phyloP scores from a whole-genome alignment of 257 asterid species.

The Nicotiana attenuata region DNA sequence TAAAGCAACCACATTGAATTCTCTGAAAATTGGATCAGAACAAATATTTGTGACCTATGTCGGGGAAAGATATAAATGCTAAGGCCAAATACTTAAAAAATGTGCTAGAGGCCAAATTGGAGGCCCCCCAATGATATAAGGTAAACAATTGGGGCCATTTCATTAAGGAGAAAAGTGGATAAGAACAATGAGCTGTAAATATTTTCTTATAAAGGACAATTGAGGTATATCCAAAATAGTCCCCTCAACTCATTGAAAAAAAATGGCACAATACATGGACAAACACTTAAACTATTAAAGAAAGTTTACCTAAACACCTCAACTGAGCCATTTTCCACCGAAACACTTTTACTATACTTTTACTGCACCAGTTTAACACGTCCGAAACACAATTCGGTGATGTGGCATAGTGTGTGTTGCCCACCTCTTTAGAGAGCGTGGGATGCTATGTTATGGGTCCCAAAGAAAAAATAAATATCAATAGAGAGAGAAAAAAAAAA shows the following conservation, averaged over 20 bases:
- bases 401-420: too few relatives aligned
- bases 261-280: too few relatives aligned
- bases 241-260: background rate
- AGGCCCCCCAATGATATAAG: background rate
- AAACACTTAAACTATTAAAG: too few relatives aligned
- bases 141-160: background rate
- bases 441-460: too few relatives aligned
- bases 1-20: background rate
- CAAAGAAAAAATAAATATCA: too few relatives aligned
- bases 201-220: background rate
- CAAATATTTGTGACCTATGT: background rate
- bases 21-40: background rate
- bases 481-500: too few relatives aligned
- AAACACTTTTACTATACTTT: too few relatives aligned
- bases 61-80: background rate
- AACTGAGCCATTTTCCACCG: background rate
- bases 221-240: background rate
- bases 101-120: background rate
- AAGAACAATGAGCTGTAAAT: conserved; percentile 2
- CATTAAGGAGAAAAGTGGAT: background rate
- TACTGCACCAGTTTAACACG: too few relatives aligned
- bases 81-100: background rate
- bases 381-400: too few relatives aligned
- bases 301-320: too few relatives aligned
- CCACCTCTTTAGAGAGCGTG: too few relatives aligned